Evolutionary conservation across 192 early-diverging fungal species (phyloP).

Genomic region (Umbelopsis vinacea): DNA sequence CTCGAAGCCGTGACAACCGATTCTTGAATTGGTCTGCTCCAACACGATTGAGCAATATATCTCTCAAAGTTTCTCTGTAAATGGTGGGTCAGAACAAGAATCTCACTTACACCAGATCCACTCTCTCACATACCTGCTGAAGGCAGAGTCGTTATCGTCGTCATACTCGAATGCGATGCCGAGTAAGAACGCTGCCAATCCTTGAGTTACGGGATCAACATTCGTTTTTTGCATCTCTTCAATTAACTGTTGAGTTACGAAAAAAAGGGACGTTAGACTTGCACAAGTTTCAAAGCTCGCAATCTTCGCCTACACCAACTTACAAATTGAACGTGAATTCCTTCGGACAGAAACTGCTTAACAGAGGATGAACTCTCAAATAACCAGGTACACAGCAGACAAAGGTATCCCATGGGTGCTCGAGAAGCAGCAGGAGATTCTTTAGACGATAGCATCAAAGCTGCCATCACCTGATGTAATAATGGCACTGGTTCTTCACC

Average conservation of each 20-base stretch:
- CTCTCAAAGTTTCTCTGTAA: slow-evolving; percentile 71
- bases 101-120: background rate
- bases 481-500: slow-evolving; percentile 84
- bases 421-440: slow-evolving; percentile 64
- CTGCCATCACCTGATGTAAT: slow-evolving; percentile 84
- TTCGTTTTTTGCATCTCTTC: slow-evolving; percentile 90
- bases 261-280: background rate
- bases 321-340: slow-evolving; percentile 90
- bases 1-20: slow-evolving; percentile 82
- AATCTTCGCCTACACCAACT: slow-evolving; percentile 12
- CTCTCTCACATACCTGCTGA: slow-evolving; percentile 45
- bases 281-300: no score
- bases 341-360: slow-evolving; percentile 85
- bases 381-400: slow-evolving; percentile 86
- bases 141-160: slow-evolving; percentile 74
- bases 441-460: slow-evolving; percentile 70
- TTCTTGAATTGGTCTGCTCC: slow-evolving; percentile 86
- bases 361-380: slow-evolving; percentile 81
- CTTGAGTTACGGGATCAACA: slow-evolving; percentile 86
- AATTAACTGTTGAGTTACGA: slow-evolving; percentile 66
- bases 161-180: slow-evolving; percentile 91
- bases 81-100: background rate
- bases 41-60: slow-evolving; percentile 84
- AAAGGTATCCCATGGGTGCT: slow-evolving; percentile 77
- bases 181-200: slow-evolving; percentile 85